These are phyloP conservation scores for Myxozyma neotropica DNA, from an alignment of 805 yeast genomes.

Conservation along the genomic window DNA sequence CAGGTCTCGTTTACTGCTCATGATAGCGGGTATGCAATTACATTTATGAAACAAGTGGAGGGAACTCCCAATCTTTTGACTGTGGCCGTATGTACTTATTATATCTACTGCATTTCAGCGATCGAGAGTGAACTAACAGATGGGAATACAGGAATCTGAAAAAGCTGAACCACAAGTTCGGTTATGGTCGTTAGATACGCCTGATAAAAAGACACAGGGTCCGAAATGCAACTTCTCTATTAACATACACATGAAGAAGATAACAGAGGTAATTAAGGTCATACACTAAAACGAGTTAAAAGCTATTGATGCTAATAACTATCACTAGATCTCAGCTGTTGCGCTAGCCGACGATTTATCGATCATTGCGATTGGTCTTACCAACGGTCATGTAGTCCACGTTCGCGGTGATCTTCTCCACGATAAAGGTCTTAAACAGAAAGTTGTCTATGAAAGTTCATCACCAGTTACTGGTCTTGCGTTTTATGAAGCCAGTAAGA, in stretches of 20 bases:
- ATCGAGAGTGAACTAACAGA: neutral
- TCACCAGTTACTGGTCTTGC: constrained; percentile 83
- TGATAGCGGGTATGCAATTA: constrained; percentile 64
- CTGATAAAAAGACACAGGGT: constrained; percentile 34
- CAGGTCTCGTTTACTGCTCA: constrained; percentile 62
- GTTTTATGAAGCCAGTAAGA: constrained; percentile 51
- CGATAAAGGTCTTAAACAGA: constrained; percentile 88
- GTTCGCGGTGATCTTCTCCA: constrained; percentile 85
- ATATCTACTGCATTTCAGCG: neutral
- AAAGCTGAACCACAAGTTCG: constrained; percentile 68
- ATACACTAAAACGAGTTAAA: too few species aligned
- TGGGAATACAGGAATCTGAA: constrained; percentile 48
- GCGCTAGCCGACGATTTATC: constrained; percentile 57
- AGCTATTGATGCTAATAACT: neutral
- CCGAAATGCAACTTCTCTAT: constrained; percentile 63
- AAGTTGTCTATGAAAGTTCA: constrained; percentile 69
- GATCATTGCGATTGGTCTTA: constrained; percentile 73
- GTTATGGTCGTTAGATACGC: constrained; percentile 69
- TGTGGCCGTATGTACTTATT: constrained; percentile 47
- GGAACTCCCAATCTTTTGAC: constrained; percentile 62
- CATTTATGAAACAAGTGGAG: constrained; percentile 55
- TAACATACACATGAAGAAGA: constrained; percentile 70
- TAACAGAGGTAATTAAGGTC: constrained; percentile 75
- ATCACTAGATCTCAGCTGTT: constrained; percentile 54
- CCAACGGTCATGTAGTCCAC: constrained; percentile 79